Evolutionary conservation across 2,329 filamentous ascomycete genomes (phyloP), one percentile per base, ranked within the genome.

Genomic region (Phialocephala sp.): DNA sequence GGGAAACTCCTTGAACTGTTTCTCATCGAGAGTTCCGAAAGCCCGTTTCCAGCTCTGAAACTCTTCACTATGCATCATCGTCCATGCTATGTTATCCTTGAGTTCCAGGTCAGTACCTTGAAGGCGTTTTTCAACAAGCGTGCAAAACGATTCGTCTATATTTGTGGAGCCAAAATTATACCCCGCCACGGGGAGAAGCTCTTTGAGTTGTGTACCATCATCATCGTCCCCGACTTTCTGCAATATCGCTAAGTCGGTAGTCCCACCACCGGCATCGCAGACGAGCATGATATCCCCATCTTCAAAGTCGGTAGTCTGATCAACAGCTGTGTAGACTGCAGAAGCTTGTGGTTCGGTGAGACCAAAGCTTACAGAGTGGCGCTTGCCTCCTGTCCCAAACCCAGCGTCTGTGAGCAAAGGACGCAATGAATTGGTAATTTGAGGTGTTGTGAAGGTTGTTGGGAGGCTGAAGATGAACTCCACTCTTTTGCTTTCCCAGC

Each of bases 1-100:
- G 2, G 76, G 76, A 39, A 60, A 18, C 14, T 32, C 39, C 22
- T 54, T 45, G 57, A 55, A 54, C 47, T 20, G 27, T 20, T 15
- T 35, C 22, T 35, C 50, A 20, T 27, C 35, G 22, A 20, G 18
- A 4, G 36, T 47, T 14, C 14, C 57, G 47, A 37, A 64, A 55
- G 22, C 36, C 20, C 45, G 37, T 43, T 64, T 60, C 50, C 50
- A 68, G n/a, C 78, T 79, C 62, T 80, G 77, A 62, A 79, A 81
- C 12, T 77, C 76, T 5, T 79, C 76, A 35, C 79, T 77, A 52
- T 75, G 76, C 11, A 77, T 75, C 72, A 83, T 77, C 0, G 75
- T 73, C 15, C 75, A 67, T 11, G 32, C 62, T 41, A 32, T 43
- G 14, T 64, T 60, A 5, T 60, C 57, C 15, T 52, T 22, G 27